Base-by-base conservation (phyloP, 768 basidiomycete species). In the Ramaria sp. region DNA sequence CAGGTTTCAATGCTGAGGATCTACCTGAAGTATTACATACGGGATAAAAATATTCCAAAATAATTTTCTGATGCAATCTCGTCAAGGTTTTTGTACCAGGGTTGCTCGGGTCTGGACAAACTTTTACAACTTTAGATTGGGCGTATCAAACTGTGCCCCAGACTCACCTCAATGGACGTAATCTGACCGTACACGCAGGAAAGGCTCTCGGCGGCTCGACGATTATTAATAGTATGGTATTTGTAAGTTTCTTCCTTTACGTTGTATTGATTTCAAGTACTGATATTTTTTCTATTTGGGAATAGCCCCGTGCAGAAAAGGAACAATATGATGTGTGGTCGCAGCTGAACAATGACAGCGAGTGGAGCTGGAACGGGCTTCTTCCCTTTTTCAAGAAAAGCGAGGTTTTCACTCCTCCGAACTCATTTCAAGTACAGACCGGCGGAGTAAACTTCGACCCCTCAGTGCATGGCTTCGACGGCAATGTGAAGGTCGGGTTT, bases 341-440 rank as follows among this genome's bases (percentile, higher is more conserved):
- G 5, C 59, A 57, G 27, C 64, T 68, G 10, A 58, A 58, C 49
- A 58, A 58, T 42, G 51, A 53, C 20, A 9, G 15, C 7, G 11
- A 20, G 7, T 67, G 61, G 68, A 51, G 59, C 12, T 69, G 65
- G 64, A 62, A 68, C 27, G 19, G 48, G 7, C 54, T 68, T 7
- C 59, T 61, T 45, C 59, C 61, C 0, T 60, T 43, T 33, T 33
- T 62, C 59, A 54, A 59, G 30, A 63, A 71, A 64, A 64, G 67
- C 13, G 74, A 76, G 55, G 71, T 63, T 24, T 75, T 67, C 58
- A 70, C 71, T 1, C 62, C 67, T 0, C 73, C 75, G 1, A 51
- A 37, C 51, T 27, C 57, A 11, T 39, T 31, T 30, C 57, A 58
- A 49, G 20, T n/a, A 7, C 39, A 20, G 6, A 52, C 24, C 9